These are phyloP conservation scores for Cylindricascospora bacillispora DNA, from an alignment of 1,139 yeast genomes.

Conservation along the genomic window DNA sequence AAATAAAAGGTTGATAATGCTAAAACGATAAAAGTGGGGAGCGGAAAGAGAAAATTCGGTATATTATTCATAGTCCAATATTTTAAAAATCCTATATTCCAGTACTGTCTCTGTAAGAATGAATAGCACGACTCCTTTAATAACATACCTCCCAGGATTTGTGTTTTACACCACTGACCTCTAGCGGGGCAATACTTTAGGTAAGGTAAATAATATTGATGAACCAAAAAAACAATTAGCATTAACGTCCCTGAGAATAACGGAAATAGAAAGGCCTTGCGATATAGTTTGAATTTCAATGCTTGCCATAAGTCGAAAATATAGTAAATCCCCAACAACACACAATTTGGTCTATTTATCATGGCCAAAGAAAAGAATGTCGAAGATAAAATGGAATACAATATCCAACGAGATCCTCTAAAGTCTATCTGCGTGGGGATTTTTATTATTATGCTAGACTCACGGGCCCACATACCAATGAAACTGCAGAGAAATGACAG, in stretches of 20 bases:
- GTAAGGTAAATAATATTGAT: constrained; percentile 43
- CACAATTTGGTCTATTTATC: constrained; percentile 61
- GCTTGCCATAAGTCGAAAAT: constrained; percentile 40
- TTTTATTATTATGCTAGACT: constrained; percentile 19
- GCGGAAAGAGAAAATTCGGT: constrained; percentile 72
- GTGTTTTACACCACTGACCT: constrained; percentile 61
- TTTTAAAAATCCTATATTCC: constrained; percentile 70
- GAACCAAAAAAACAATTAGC: constrained; percentile 32
- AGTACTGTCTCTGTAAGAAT: constrained; percentile 70
- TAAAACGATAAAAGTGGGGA: constrained; percentile 46
- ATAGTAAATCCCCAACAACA: constrained; percentile 58
- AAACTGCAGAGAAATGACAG: constrained; percentile 54
- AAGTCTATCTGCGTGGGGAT: constrained; percentile 8
- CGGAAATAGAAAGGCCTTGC: constrained; percentile 22
- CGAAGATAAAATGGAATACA: constrained; percentile 39
- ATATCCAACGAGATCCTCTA: constrained; percentile 9
- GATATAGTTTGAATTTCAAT: constrained; percentile 7
- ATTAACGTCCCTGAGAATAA: constrained; percentile 45
- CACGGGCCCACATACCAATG: constrained; percentile 43
- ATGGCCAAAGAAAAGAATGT: constrained; percentile 44
- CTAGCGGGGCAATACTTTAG: constrained; percentile 51
- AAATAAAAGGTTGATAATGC: constrained; percentile 24
- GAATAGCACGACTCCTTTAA: constrained; percentile 43
- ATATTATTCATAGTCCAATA: constrained; percentile 76
- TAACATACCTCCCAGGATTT: constrained; percentile 26